These are phyloP conservation scores for Pseudotsuga menziesii DNA, from an alignment of 75 land plant genomes.

Conservation along the genomic window DNA sequence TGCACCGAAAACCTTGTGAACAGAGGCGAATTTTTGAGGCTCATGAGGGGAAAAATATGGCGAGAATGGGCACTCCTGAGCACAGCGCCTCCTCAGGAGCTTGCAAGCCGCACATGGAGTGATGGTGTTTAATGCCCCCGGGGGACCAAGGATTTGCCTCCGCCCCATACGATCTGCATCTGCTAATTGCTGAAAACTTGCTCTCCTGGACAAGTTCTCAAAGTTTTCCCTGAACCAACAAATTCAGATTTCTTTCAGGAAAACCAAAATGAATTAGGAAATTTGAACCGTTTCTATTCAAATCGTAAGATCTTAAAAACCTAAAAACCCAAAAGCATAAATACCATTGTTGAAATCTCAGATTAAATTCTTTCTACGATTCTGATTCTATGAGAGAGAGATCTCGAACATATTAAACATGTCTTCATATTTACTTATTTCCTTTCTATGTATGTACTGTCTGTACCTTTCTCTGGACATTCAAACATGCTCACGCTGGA, in stretches of 20 bases:
- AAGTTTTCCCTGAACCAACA: conserved; percentile 11
- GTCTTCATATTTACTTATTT: neutral
- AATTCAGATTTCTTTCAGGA: no score
- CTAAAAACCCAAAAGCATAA: no score
- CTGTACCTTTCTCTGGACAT: conserved; percentile 30
- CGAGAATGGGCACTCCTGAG: conserved; percentile 75
- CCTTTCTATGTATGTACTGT: neutral
- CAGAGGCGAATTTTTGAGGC: conserved; percentile 67
- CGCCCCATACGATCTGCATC: conserved; percentile 18
- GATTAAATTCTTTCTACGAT: neutral
- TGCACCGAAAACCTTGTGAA: conserved; percentile 78
- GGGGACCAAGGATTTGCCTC: conserved; percentile 18
- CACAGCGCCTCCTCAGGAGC: conserved; percentile 64
- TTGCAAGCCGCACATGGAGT: conserved; percentile 80
- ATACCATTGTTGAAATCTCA: neutral
- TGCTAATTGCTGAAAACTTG: conserved; percentile 15
- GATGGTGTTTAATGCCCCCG: conserved; percentile 34
- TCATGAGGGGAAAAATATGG: conserved; percentile 78
- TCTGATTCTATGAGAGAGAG: neutral
- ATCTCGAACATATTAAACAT: neutral
- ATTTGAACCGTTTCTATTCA: no score
- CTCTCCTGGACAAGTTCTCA: conserved; percentile 28
- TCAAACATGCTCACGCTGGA: conserved; percentile 17
- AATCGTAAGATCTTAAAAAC: no score
- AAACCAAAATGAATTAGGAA: no score